Conservation (phyloP, 176 grass and related monocot genomes). For the Phoenix roebelenii region DNA sequence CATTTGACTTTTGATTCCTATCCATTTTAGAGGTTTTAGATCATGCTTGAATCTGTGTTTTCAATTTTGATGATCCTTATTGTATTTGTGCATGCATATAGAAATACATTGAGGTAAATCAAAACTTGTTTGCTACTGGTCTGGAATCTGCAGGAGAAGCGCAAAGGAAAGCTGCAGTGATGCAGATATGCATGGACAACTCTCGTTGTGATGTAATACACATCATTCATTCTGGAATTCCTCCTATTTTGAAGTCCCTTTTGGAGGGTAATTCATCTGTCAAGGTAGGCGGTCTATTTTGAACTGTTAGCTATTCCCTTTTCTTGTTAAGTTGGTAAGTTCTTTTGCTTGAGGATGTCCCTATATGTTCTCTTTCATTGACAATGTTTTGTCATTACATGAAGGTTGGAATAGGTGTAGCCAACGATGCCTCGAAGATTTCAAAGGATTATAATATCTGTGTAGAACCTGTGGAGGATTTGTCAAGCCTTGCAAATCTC, state of each 20-base stretch:
- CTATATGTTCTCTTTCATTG: not conserved
- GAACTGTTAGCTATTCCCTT: not conserved
- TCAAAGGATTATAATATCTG: slow-evolving; percentile 58
- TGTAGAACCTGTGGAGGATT: slow-evolving; percentile 67
- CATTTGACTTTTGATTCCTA: no score
- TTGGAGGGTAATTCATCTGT: slow-evolving; percentile 64
- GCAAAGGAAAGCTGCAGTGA: slow-evolving; percentile 69
- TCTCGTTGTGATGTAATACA: slow-evolving; percentile 69
- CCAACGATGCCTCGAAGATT: slow-evolving; percentile 72
- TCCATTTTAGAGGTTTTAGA: no score
- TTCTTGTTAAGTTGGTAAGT: not conserved
- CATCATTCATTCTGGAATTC: slow-evolving; percentile 75
- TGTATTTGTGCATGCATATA: no score
- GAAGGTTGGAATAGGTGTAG: slow-evolving; percentile 83
- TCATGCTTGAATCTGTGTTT: no score
- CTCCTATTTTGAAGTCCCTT: slow-evolving; percentile 53
- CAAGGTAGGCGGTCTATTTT: slow-evolving; percentile 42
- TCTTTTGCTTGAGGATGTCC: no score
- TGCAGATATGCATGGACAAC: slow-evolving; percentile 84
- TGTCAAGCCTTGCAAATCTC: slow-evolving; percentile 67
- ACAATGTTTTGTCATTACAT: slow-evolving; percentile 10
- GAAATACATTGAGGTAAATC: no score
- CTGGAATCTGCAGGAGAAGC: slow-evolving; percentile 39
- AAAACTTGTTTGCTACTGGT: not conserved
- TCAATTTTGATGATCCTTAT: no score